Percentiles rank a stretch among this genome's conserved stretches.
Evolutionary conservation across 2,329 filamentous ascomycete genomes (phyloP).

Genomic region (Claviceps pazoutovae): DNA sequence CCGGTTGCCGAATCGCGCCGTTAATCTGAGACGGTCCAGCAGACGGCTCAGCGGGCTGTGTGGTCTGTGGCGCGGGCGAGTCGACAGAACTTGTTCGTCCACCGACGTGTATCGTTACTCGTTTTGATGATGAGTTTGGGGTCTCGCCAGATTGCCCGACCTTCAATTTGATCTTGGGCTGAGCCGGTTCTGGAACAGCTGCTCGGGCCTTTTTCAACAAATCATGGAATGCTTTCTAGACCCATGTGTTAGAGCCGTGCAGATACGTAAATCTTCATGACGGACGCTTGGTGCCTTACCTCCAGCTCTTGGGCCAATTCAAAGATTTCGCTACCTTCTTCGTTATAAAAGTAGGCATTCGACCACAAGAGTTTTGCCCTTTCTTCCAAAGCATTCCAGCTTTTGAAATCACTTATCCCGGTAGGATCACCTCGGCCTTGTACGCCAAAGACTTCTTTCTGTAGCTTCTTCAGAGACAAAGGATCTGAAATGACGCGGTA

Average conservation of each 20-base stretch:
- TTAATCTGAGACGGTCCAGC: conserved; percentile 13
- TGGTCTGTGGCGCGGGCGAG: conserved; percentile 33
- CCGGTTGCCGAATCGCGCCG: conserved; percentile 10
- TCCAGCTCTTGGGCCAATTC: conserved; percentile 65
- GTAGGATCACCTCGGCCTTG: conserved; percentile 54
- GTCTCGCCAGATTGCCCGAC: conserved; percentile 37
- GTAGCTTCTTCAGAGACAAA: conserved; percentile 61
- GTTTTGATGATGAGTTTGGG: conserved; percentile 34
- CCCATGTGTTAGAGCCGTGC: conserved; percentile 6
- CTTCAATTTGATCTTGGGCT: conserved; percentile 71
- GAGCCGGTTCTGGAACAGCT: conserved; percentile 55
- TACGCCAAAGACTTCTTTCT: conserved; percentile 63
- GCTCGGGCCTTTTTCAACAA: conserved; percentile 59
- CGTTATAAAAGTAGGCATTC: conserved; percentile 82
- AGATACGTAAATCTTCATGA: background rate
- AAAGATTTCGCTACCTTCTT: conserved; percentile 79
- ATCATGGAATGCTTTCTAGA: conserved; percentile 53
- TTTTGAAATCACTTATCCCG: conserved; percentile 56
- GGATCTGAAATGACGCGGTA: conserved; percentile 74
- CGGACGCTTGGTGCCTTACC: conserved; percentile 30
- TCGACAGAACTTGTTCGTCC: conserved; percentile 40
- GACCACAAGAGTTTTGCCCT: conserved; percentile 71
- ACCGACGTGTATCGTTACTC: conserved; percentile 59
- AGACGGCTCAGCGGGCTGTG: conserved; percentile 10
- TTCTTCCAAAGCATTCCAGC: conserved; percentile 69